Conservation (phyloP, 345 rosid genomes). For the Bruguiera sexangula region DNA sequence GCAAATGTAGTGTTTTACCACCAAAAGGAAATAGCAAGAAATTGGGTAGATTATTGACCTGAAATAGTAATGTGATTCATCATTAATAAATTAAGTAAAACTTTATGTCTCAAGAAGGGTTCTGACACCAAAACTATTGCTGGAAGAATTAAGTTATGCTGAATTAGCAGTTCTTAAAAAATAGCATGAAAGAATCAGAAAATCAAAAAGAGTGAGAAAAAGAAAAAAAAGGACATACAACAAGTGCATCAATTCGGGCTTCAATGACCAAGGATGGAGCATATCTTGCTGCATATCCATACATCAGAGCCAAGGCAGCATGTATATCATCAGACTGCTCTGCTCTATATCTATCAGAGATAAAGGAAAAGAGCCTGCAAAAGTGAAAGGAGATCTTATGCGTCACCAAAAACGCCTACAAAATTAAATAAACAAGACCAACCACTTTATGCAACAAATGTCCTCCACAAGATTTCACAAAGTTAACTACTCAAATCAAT, state of each 20-base stretch:
- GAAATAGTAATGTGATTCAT: background rate
- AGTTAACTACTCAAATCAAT: background rate
- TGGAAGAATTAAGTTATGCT: background rate
- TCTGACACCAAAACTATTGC: background rate
- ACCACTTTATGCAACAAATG: background rate
- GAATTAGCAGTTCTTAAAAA: background rate
- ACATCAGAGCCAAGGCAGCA: constrained; percentile 99
- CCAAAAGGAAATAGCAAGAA: too few relatives aligned
- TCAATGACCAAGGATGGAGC: constrained; percentile 95
- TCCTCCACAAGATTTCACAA: background rate
- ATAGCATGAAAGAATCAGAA: constrained; percentile 7
- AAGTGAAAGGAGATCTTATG: constrained; percentile 4
- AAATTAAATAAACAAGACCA: background rate
- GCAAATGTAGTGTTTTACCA: too few relatives aligned
- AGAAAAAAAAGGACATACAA: constrained; percentile 53
- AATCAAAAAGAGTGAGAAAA: constrained; percentile 11
- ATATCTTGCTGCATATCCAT: constrained; percentile 99
- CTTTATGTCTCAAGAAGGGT: background rate
- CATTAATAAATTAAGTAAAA: background rate
- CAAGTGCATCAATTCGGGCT: constrained; percentile 96
- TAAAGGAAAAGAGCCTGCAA: constrained; percentile 77
- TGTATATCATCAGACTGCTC: constrained; percentile 97
- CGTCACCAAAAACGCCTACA: background rate
- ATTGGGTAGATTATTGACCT: background rate
- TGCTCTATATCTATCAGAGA: constrained; percentile 65